Evolutionary conservation across 1,284 basidiomycete genomes (phyloP), one percentile per base, ranked within the genome.

Genomic region (Leccinum subspadiceum): DNA sequence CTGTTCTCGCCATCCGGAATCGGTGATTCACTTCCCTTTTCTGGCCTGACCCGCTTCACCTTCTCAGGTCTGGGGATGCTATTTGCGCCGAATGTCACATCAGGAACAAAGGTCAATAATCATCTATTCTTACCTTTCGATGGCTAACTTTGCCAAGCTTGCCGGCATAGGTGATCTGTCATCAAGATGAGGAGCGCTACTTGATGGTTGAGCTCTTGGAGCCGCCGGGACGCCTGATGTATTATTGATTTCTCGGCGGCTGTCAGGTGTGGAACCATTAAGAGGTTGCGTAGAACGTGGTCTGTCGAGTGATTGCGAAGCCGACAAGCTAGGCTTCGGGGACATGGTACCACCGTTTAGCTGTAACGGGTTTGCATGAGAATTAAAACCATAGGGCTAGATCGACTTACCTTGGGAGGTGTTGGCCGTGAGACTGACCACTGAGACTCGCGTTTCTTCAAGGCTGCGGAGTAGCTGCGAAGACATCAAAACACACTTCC

Each of bases 11-110:
- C 60, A 50, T 77, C 66, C 13, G 75, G 75, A 39, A 75, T 78
- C 2, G 81, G 77, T 29, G 79, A 79, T 60, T 77, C 77, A n/a
- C 68, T 74, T 58, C 76, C 78, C 41, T 74, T 72, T 48, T 89
- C 87, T 17, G 81, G 77, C 51, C 87, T 78, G 15, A 90, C 79
- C 61, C 90, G 79, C 71, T 84, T 89, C 56, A 92, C 86, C 37
- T 90, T 87, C 68, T 90, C 87, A 15, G 90, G 90, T 53, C 89
- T 77, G 13, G 88, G 89, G 57, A 91, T 81, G 66, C 88, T 92
- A 64, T 17, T 60, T 48, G 53, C 13, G 33, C 60, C 10, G 53
- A 29, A 41, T 57, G 53, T 50, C 24, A 20, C 50, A 39, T 66
- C 54, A 35, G 58, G 56, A 54, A 53, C 15, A 50, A 33, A 29